Evolutionary conservation across 371 early-diverging fungal genomes (phyloP).

Genomic region (Racocetra persica): DNA sequence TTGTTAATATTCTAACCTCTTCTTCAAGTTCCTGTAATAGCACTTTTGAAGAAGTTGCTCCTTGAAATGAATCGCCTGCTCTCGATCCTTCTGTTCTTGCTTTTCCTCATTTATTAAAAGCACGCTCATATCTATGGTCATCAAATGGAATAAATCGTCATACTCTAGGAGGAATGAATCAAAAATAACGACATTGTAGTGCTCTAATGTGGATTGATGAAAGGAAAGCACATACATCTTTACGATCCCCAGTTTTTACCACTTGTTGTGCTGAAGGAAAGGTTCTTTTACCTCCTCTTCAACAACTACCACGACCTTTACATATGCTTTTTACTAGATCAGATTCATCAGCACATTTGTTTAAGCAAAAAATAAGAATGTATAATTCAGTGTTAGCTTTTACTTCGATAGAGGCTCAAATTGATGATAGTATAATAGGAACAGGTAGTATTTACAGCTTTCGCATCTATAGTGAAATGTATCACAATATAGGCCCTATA

Average conservation of each 20-base stretch:
- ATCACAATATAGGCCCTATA: conserved; percentile 38
- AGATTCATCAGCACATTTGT: neutral
- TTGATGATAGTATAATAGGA: conserved; percentile 36
- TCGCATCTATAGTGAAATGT: conserved; percentile 42
- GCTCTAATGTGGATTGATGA: conserved; percentile 23
- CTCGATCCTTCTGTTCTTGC: too few species aligned
- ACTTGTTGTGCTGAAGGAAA: conserved; percentile 13
- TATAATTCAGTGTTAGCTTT: conserved; percentile 44
- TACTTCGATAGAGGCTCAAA: conserved; percentile 41
- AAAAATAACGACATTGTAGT: neutral
- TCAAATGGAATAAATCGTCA: neutral
- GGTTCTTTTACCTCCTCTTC: conserved; percentile 7
- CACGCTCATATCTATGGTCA: neutral
- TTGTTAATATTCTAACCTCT: too few species aligned
- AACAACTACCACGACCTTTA: neutral
- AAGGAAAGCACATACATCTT: neutral
- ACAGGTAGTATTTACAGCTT: conserved; percentile 36
- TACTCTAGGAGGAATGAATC: neutral
- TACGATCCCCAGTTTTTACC: neutral
- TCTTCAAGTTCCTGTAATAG: too few species aligned
- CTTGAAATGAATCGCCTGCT: too few species aligned
- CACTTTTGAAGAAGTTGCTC: too few species aligned
- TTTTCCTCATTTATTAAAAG: neutral
- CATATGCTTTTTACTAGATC: neutral
- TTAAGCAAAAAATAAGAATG: conserved; percentile 37